Evolutionary conservation across 2,329 filamentous ascomycete species (phyloP).

Genomic region (Alternaria brassicicola): DNA sequence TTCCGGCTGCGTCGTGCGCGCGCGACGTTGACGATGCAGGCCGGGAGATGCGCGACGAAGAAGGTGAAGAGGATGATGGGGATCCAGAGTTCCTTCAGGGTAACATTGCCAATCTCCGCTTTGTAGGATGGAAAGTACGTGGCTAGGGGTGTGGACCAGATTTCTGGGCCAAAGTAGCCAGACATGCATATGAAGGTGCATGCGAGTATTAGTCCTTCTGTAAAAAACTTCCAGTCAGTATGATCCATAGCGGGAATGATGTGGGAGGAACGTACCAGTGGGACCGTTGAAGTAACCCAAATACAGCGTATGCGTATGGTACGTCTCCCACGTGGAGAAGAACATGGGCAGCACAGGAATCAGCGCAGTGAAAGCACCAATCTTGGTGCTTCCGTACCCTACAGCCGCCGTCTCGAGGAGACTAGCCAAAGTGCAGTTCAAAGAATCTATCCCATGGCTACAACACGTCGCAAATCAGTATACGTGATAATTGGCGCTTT

Average conservation of each 20-base stretch:
- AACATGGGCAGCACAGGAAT: constrained; percentile 97
- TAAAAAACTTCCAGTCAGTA: constrained; percentile 15
- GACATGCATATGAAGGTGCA: constrained; percentile 84
- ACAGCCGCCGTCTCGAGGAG: constrained; percentile 91
- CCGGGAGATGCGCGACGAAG: constrained; percentile 73
- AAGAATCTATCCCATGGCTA: constrained; percentile 91
- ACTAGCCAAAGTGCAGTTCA: constrained; percentile 95
- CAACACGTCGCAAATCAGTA: constrained; percentile 26
- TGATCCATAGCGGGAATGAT: not conserved
- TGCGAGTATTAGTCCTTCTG: constrained; percentile 87
- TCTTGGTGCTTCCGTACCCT: constrained; percentile 81
- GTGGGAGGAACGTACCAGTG: constrained; percentile 58
- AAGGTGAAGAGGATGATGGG: constrained; percentile 58
- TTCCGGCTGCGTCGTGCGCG: constrained; percentile 73
- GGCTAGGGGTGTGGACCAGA: constrained; percentile 80
- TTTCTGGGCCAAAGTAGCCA: constrained; percentile 83
- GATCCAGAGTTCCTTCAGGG: constrained; percentile 89
- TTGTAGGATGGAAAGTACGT: constrained; percentile 53
- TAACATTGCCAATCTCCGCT: constrained; percentile 70
- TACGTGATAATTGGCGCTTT: constrained; percentile 27
- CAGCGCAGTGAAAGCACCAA: constrained; percentile 89
- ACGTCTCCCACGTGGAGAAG: constrained; percentile 99
- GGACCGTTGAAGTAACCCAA: constrained; percentile 96
- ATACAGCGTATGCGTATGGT: constrained; percentile 96
- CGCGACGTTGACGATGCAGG: constrained; percentile 86